Base-by-base conservation (phyloP, 2,329 filamentous ascomycete genomes). In the Drechslerella dactyloides region DNA sequence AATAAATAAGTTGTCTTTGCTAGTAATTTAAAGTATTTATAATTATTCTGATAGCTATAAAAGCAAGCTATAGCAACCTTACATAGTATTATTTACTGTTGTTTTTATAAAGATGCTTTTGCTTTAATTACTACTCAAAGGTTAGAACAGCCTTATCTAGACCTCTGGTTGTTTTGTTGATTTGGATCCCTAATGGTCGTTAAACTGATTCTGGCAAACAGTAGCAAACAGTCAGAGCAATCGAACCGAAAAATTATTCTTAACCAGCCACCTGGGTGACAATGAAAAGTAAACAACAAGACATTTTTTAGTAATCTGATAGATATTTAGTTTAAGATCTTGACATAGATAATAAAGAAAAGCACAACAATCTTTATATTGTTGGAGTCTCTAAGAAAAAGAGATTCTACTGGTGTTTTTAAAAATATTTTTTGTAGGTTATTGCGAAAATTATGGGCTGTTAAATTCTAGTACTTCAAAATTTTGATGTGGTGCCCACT, bases 151-250 rank as follows among this genome's bases (percentile, higher is more conserved):
- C 10, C 13, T n/a, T 5, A 56, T 75, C 57, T 82, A 78, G 80
- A 75, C 81, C 8, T 76, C 76, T n/a, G 79, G n/a, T n/a, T n/a
- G 80, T 6, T 76, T 78, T n/a, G 37, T 40, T 24, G 23, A 52
- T 23, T 55, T 37, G 52, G 52, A 37, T 55, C 5, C 27, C 35
- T 17, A 35, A 55, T 5, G 15, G 15, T 46, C 15, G 24, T 21
- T 2, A 21, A 17, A 50, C 46, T 50, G 46, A 50, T 24, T 46
- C 42, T 46, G 46, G 46, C 46, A 50, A 50, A 21, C 13, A 21
- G 46, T 10, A 50, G 46, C 46, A 50, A 50, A 21, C 46, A 46
- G 15, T 46, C 15, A 60, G 19, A 52, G 30, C 30, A 21, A 19
- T 10, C 57, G 57, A 35, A 42, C 40, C 15, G 27, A 30, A 52